Conservation (phyloP, 2,329 filamentous ascomycete species). For the Davidsoniella eucalypti region DNA sequence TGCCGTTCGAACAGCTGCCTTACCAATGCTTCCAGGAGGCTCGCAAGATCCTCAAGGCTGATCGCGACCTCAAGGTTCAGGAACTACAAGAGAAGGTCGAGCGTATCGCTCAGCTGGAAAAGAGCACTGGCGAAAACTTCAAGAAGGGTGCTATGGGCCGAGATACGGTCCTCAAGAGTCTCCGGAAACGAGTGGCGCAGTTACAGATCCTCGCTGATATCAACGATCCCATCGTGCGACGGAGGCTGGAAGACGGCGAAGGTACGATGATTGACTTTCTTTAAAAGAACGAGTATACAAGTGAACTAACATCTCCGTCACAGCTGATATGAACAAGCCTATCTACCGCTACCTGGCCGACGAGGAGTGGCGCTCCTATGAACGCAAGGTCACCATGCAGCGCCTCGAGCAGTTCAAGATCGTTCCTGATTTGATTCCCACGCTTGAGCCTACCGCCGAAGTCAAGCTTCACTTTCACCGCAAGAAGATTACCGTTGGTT, state of each 20-base stretch:
- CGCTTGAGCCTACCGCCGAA: slow-evolving; percentile 61
- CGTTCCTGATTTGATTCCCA: slow-evolving; percentile 71
- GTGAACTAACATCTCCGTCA: not conserved
- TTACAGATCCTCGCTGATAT: slow-evolving; percentile 85
- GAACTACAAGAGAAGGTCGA: slow-evolving; percentile 51
- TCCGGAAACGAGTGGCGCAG: slow-evolving; percentile 56
- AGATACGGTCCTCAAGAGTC: slow-evolving; percentile 47
- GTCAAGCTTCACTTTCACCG: slow-evolving; percentile 68
- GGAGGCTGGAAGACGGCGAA: slow-evolving; percentile 77
- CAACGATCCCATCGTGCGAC: slow-evolving; percentile 88
- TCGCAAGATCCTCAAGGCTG: slow-evolving; percentile 60
- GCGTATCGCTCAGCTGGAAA: slow-evolving; percentile 52
- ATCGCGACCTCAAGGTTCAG: slow-evolving; percentile 65
- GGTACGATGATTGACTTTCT: slow-evolving; percentile 37
- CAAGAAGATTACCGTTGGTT: slow-evolving; percentile 55
- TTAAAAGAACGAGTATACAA: slow-evolving; percentile 13
- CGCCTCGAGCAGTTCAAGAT: slow-evolving; percentile 76
- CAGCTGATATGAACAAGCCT: slow-evolving; percentile 89
- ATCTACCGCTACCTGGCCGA: slow-evolving; percentile 87
- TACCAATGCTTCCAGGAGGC: slow-evolving; percentile 98
- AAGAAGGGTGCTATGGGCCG: slow-evolving; percentile 48
- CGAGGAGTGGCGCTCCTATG: slow-evolving; percentile 72
- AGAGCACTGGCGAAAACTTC: slow-evolving; percentile 36
- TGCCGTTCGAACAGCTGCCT: slow-evolving; percentile 85
- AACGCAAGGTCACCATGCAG: slow-evolving; percentile 64